Evolutionary conservation across 495 filamentous ascomycete genomes (phyloP), one percentile per base, ranked within the genome.

Genomic region (Neurospora africana): DNA sequence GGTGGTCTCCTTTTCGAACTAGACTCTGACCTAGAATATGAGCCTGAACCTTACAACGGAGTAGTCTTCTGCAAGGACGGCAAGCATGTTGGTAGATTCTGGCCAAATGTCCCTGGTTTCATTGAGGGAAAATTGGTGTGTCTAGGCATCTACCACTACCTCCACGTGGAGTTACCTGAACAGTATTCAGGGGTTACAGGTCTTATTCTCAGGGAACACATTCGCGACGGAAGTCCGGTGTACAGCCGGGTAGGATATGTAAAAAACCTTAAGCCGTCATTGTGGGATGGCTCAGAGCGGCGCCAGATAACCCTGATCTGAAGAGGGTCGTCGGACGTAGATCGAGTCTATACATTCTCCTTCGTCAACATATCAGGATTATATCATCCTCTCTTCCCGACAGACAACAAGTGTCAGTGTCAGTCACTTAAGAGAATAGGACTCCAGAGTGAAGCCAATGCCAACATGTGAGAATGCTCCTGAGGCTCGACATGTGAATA

Each of bases 181-280:
- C 15, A 4, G 4, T 3, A 0, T 9, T 1, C 2, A 6, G 8
- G 17, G 8, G n/a, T 53, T 5, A 11, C 1, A 1, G 53, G 23
- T 2, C 23, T 61, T 33, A 9, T 61, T 65, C 53, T 65, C 3
- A 19, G 0, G 15, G 53, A 65, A 65, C 15, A 65, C 27, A 65
- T 9, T 4, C 53, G 6, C 11, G 53, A 10, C 3, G 53, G 53
- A 8, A 9, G 6, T 0, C 27, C 0, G 7, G 53, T 35, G 15
- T 65, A 65, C 0, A 65, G 53, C 27, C 1, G 53, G 15, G 53
- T 65, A 7, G 47, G 5, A 58, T 27, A 3, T 27, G 10, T 3
- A 9, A 1, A 2, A 1, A 2, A 2, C 0, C 0, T 61, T 0
- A 0, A 23, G 0, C 6, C 23, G 2, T 17, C 5, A 17, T 19